Evolutionary conservation across 2,329 filamentous ascomycete genomes (phyloP), one percentile per base, ranked within the genome.

Genomic region (Cercospora janseana): DNA sequence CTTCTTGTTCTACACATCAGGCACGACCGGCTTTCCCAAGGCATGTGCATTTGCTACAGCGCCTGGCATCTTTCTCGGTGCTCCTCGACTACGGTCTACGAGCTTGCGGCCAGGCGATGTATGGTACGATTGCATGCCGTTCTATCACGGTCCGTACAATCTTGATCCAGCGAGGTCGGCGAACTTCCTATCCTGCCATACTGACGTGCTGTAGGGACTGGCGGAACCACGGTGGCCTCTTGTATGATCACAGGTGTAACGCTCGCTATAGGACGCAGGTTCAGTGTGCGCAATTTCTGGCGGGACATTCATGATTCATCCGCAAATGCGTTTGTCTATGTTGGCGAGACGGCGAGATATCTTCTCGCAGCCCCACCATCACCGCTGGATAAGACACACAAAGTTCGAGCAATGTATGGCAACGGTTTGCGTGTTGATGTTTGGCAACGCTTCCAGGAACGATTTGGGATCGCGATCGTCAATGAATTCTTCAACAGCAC

Each of bases 401-500:
- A 70, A 3, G 74, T 86, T 8, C 75, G 75, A 52, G 70, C 73
- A 43, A 83, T 85, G 70, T 83, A 77, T 60, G 83, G 83, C 50
- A 87, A 87, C 61, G 83, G 83, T 1, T 73, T 86, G 59, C 75
- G 83, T 1, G 83, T 83, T 0, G 85, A 88, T 59, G 80, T 87
- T 1, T 88, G 84, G 84, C 68, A 74, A 23, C 73, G 76, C 16
- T 87, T 87, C 66, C 70, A 78, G 31, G 78, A 84, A 40, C 76
- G 83, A 9, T 86, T 86, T 63, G 78, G 77, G 44, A 78, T 87
- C 57, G 69, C 75, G 9, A 76, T 79, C 21, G 79, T 91, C 2
- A 74, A 72, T 53, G 87, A 91, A 66, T 89, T 91, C 70, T 91
- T 88, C 75, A 87, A 85, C 65, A 86, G 83, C 51, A 87, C 84